Evolutionary conservation across 768 basidiomycete genomes (phyloP).

Genomic region (Tulasnella calospora): DNA sequence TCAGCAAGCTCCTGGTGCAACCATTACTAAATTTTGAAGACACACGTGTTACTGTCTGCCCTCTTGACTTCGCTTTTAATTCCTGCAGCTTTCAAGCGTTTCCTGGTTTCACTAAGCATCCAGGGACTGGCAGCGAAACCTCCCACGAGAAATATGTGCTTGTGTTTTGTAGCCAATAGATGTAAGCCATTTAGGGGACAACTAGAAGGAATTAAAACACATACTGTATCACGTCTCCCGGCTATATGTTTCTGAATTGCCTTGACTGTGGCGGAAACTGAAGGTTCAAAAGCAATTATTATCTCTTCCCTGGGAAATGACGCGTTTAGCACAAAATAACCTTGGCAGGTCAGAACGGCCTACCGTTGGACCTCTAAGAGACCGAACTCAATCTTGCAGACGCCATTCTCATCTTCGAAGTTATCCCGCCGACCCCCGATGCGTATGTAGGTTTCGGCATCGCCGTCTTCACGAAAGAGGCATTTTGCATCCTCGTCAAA

Average conservation of each 20-base stretch:
- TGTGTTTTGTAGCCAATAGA: not conserved
- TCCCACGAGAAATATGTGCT: slow-evolving; percentile 79
- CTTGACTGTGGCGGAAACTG: slow-evolving; percentile 38
- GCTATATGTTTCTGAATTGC: slow-evolving; percentile 38
- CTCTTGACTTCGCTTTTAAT: slow-evolving; percentile 54
- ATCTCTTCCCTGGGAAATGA: too few relatives aligned
- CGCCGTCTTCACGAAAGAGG: not conserved
- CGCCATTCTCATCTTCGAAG: not conserved
- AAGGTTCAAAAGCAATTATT: slow-evolving; percentile 23
- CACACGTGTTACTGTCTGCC: slow-evolving; percentile 72
- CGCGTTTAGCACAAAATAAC: too few relatives aligned
- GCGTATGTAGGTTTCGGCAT: not conserved
- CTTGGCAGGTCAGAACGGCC: slow-evolving; percentile 35
- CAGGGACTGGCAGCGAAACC: slow-evolving; percentile 80
- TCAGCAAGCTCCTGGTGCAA: slow-evolving; percentile 13
- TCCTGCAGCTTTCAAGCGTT: slow-evolving; percentile 51
- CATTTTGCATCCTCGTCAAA: not conserved
- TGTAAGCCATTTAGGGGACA: not conserved
- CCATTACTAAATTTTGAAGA: not conserved
- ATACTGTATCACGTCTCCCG: slow-evolving; percentile 36
- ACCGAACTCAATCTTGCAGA: not conserved
- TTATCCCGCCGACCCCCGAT: not conserved
- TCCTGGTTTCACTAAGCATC: slow-evolving; percentile 71
- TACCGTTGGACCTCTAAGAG: not conserved
- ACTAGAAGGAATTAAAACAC: not conserved